phyloP scores from a whole-genome alignment of 2,329 filamentous ascomycete genomes.

The Botrytis elliptica region DNA sequence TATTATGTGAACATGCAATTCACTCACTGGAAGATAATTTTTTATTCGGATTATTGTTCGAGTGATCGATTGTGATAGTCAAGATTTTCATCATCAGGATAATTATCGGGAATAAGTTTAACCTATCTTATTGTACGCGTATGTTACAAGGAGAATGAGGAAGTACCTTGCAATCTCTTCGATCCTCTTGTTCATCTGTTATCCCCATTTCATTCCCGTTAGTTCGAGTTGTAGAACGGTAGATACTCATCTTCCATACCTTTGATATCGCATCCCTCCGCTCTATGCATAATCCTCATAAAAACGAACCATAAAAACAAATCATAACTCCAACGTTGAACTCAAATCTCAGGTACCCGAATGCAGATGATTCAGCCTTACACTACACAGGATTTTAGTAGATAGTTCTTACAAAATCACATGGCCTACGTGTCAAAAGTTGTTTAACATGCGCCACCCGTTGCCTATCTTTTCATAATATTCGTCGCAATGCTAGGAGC shows the following conservation, averaged over 20 bases:
- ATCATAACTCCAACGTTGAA: background rate
- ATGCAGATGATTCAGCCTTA: background rate
- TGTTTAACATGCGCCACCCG: background rate
- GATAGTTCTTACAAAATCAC: background rate
- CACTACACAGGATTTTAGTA: background rate
- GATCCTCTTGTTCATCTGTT: background rate
- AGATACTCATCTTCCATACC: background rate
- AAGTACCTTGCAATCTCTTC: background rate
- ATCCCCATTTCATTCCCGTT: background rate
- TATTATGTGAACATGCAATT: background rate
- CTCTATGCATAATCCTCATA: background rate
- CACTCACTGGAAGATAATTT: background rate
- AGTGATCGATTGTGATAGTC: background rate
- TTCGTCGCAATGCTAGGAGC: background rate
- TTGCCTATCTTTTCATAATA: background rate
- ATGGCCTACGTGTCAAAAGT: background rate
- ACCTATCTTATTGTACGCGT: background rate
- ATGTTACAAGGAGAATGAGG: background rate
- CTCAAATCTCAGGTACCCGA: background rate
- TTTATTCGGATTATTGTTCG: background rate
- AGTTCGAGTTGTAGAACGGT: background rate
- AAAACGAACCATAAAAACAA: background rate
- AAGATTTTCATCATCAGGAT: background rate
- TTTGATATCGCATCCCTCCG: background rate
- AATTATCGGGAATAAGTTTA: background rate